Conservation (phyloP, 495 filamentous ascomycete genomes). For the Annulohypoxylon bovei region DNA sequence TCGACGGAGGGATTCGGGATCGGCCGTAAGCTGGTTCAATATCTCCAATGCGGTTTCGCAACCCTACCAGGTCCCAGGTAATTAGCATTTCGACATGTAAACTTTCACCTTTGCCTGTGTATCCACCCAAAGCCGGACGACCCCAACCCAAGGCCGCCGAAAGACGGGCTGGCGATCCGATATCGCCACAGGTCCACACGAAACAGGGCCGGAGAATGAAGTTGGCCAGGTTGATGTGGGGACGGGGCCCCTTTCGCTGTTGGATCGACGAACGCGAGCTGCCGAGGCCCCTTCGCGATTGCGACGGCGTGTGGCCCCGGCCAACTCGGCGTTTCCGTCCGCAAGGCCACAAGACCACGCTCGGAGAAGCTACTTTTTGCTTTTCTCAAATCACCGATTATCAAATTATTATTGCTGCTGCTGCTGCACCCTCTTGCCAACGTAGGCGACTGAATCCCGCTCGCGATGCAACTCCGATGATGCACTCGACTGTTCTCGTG, state of each 20-base stretch:
- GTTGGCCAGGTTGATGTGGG: background rate
- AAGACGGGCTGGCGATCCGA: constrained; percentile 22
- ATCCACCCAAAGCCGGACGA: background rate
- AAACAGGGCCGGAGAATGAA: background rate
- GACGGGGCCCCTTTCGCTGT: constrained; percentile 7
- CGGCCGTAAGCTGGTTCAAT: background rate
- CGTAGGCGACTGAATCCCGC: background rate
- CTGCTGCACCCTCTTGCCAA: background rate
- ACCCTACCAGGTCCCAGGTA: background rate
- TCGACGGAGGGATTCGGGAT: constrained; percentile 35
- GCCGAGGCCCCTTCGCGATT: constrained; percentile 6
- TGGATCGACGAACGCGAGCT: constrained; percentile 24
- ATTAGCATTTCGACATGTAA: constrained; percentile 19
- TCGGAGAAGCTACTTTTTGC: background rate
- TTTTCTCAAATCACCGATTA: background rate
- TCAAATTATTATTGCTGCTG: no score
- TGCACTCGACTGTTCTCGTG: constrained; percentile 21
- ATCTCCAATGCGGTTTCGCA: constrained; percentile 25
- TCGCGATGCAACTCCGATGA: constrained; percentile 21
- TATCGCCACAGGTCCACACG: constrained; percentile 24
- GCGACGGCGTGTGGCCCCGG: constrained; percentile 17
- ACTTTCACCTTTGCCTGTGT: background rate
- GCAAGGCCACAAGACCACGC: constrained; percentile 9
- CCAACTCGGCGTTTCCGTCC: constrained; percentile 29
- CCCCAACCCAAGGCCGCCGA: background rate